Base-by-base conservation (phyloP, 1,139 yeast species). In the Zygosaccharomyces pseudobailii region DNA sequence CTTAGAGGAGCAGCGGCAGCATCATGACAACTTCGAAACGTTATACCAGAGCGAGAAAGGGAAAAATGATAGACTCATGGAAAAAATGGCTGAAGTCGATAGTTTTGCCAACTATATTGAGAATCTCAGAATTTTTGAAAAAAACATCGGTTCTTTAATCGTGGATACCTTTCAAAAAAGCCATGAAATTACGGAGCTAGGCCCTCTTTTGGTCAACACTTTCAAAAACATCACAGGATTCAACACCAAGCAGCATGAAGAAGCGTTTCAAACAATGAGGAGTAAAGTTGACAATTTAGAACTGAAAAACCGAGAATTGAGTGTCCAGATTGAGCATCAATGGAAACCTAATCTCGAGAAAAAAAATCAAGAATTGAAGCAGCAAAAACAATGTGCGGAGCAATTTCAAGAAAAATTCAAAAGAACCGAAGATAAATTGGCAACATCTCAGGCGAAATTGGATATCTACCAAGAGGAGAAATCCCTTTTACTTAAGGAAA, bases 161-260 rank as follows among this genome's bases (percentile, higher is more conserved):
- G 27, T 42, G 17, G 46, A 46, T 7, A 33, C 41, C 2, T 51
- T 47, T 27, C 41, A 39, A 10, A 47, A 43, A 28, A 42, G 40
- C 36, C 48, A 45, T n/a, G 45, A 49, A 22, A 35, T 35, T 6
- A 27, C 24, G 19, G 37, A 40, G 27, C 36, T 50, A 8, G 50
- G 43, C 36, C 40, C 46, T 4, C 39, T 38, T 23, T 42, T 49
- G n/a, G 23, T 24, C 19, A 22, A 25, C n/a, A 39, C 25, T 31
- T 39, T 24, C 30, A 36, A 43, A 24, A 42, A 49, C 21, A 42
- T 54, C 23, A 27, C 49, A 9, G 58, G 58, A 6, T 56, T 55
- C 34, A 41, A 38, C n/a, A 34, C 40, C 9, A 46, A 39, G 39
- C 36, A 38, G 22, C 48, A 37, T 13, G 47, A 45, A 6, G 45